phyloP scores from a whole-genome alignment of 179 eudicot species.

The Nepenthes alata region DNA sequence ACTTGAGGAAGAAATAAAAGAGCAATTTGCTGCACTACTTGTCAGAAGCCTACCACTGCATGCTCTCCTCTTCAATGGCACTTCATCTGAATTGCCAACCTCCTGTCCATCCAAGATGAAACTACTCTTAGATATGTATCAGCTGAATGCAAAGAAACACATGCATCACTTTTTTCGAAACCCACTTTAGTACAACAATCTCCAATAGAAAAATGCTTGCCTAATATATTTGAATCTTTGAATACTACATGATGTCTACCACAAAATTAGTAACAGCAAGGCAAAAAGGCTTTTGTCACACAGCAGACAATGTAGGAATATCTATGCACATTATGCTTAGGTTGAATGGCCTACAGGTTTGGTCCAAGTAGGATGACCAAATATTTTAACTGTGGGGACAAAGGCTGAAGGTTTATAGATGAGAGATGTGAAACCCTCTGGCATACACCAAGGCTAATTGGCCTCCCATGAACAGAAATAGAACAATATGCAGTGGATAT shows the following conservation, averaged over 20 bases:
- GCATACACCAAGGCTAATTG: too few relatives aligned
- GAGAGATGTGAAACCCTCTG: too few relatives aligned
- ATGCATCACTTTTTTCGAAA: neutral
- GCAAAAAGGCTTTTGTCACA: neutral
- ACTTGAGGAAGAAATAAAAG: constrained; percentile 5
- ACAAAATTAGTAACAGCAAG: constrained; percentile 4
- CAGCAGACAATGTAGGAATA: too few relatives aligned
- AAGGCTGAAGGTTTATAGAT: too few relatives aligned
- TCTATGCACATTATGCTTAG: too few relatives aligned
- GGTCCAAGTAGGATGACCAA: too few relatives aligned
- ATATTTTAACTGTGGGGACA: too few relatives aligned
- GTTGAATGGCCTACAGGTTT: too few relatives aligned
- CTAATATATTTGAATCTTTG: neutral
- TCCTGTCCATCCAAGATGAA: constrained; percentile 8
- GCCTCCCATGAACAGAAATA: too few relatives aligned
- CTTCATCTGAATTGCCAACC: constrained; percentile 1
- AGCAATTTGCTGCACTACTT: constrained; percentile 8
- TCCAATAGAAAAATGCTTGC: constrained; percentile 2
- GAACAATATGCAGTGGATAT: too few relatives aligned
- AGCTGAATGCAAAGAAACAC: constrained; percentile 1
- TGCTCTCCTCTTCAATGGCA: constrained; percentile 1
- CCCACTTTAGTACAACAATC: neutral
- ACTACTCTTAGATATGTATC: neutral
- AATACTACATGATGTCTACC: constrained; percentile 7
- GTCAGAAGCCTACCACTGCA: constrained; percentile 3